Conservation (phyloP, 352 stramenopile genomes). For the Bremia lactucae region DNA sequence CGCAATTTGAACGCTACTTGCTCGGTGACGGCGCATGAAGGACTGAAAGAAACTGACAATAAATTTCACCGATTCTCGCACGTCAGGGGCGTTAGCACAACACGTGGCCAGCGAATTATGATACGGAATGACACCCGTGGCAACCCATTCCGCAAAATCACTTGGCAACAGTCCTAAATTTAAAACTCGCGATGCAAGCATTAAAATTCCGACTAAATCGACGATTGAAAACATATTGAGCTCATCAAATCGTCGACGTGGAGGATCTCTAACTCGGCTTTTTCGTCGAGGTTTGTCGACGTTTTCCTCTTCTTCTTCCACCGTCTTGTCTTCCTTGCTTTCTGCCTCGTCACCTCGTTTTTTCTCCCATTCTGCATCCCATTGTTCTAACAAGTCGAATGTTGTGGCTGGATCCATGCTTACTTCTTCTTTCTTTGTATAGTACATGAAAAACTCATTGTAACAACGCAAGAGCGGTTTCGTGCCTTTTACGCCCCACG, state of each 20-base stretch:
- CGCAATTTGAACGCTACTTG: constrained; percentile 29
- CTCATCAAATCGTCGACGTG: constrained; percentile 15
- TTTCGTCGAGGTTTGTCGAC: neutral
- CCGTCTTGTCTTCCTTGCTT: neutral
- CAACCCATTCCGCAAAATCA: constrained; percentile 57
- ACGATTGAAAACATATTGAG: constrained; percentile 37
- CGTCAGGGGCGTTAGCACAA: constrained; percentile 22
- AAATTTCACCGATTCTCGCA: constrained; percentile 36
- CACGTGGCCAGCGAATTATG: constrained; percentile 49
- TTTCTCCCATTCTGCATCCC: constrained; percentile 38
- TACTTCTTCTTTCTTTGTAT: constrained; percentile 19
- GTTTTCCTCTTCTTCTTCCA: constrained; percentile 1
- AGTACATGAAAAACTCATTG: constrained; percentile 51
- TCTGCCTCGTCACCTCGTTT: constrained; percentile 13
- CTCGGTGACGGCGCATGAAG: constrained; percentile 24
- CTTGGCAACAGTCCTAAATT: constrained; percentile 50
- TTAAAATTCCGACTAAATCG: constrained; percentile 49
- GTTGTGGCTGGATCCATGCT: constrained; percentile 42
- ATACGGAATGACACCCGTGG: constrained; percentile 45
- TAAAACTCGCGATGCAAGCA: constrained; percentile 49
- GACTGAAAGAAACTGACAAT: constrained; percentile 55
- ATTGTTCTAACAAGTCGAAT: constrained; percentile 57
- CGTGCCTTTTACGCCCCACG: constrained; percentile 46
- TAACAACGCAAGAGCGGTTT: constrained; percentile 58
- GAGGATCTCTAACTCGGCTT: neutral